Conservation (phyloP, 2,329 filamentous ascomycete species). For the Penicillium sp. region DNA sequence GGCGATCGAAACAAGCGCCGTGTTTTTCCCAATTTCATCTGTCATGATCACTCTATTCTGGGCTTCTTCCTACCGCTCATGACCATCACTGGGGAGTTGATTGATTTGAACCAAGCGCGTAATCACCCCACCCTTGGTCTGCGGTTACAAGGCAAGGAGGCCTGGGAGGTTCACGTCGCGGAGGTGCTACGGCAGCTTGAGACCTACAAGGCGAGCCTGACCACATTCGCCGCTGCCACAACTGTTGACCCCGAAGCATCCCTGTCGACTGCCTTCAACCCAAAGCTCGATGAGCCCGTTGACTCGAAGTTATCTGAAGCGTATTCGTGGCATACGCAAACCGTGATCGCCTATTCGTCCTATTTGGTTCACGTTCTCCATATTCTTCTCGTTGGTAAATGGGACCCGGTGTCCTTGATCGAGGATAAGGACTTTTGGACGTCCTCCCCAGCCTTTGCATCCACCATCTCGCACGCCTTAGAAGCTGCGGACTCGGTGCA, state of each 20-base stretch:
- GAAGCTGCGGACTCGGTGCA: slow-evolving; percentile 84
- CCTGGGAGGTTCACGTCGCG: slow-evolving; percentile 76
- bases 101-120: slow-evolving; percentile 83
- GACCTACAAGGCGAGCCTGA: slow-evolving; percentile 75
- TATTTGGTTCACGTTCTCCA: slow-evolving; percentile 93
- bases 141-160: slow-evolving; percentile 68
- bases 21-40: slow-evolving; percentile 78
- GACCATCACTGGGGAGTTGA: slow-evolving; percentile 88
- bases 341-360: slow-evolving; percentile 83
- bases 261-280: slow-evolving; percentile 55
- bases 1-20: slow-evolving; percentile 48
- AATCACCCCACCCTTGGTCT: slow-evolving; percentile 84
- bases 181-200: slow-evolving; percentile 81
- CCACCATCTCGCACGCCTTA: slow-evolving; percentile 83
- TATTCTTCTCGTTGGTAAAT: slow-evolving; percentile 88
- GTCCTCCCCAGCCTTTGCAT: slow-evolving; percentile 82
- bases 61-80: slow-evolving; percentile 92
- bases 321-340: slow-evolving; percentile 66
- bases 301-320: slow-evolving; percentile 33
- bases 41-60: slow-evolving; percentile 83
- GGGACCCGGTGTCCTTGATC: slow-evolving; percentile 90
- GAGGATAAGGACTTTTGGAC: slow-evolving; percentile 96
- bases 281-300: slow-evolving; percentile 55
- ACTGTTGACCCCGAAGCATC: slow-evolving; percentile 27
- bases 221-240: slow-evolving; percentile 29